Base-by-base conservation (phyloP, 495 filamentous ascomycete species). In the Penicillium egyptiacum region DNA sequence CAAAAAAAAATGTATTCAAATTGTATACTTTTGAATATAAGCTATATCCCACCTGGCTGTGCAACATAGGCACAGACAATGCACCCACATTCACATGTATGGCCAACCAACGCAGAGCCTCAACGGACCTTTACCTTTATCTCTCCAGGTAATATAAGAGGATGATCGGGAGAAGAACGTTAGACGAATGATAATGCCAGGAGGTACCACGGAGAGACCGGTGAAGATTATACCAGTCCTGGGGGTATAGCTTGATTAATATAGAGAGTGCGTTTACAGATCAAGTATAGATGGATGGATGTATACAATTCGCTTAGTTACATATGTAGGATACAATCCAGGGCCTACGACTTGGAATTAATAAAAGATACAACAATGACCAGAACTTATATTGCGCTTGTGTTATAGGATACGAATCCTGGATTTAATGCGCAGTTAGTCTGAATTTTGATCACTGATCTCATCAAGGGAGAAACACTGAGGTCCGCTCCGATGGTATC, bases 401-500 rank as follows among this genome's bases (percentile, higher is more conserved):
- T 17, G 35, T 9, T 39, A 2, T 17, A 39, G 35, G n/a, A 39
- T 17, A 8, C 7, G n/a, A 39, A 17, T 39, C 3, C 16, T 9
- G n/a, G 35, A 6, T 39, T n/a, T n/a, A 37, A 37, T 16, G 9
- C 3, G 7, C 35, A 39, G 2, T 39, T 39, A 8, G 4, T 33
- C 30, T 45, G 22, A 9, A 30, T 31, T 26, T 48, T 31, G 45
- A 48, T 48, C 45, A 48, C 45, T 48, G 45, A 48, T 48, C 45
- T 48, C 45, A 48, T 48, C 55, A 57, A 52, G 55, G 48, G 37
- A 40, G 22, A 31, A 26, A 23, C 25, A 23, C 26, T 8, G 26
- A 28, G 19, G 19, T 53, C 62, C 51, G 57, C 31, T 58, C 62
- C 65, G 65, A 58, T 48, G 55, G 44, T 66, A 66, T 68, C 65